A percentile compares a stretch with the other conserved stretches of the same genome.
These are phyloP conservation scores for Colletotrichum cordylinicola DNA, from an alignment of 2,329 filamentous ascomycete species.

Conservation along the genomic window DNA sequence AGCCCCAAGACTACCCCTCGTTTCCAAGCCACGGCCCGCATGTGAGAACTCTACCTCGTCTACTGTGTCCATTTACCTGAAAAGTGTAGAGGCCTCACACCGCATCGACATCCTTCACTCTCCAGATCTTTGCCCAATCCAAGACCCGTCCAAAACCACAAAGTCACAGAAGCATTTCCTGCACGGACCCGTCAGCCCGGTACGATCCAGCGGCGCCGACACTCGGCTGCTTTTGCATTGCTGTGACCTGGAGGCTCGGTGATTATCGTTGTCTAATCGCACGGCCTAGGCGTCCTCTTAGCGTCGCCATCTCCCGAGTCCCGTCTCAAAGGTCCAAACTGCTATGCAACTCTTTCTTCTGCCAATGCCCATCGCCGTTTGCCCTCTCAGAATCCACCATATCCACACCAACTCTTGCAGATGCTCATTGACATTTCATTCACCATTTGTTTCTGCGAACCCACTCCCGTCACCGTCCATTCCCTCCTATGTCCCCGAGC, in stretches of 20 bases:
- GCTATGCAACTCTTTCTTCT: neutral
- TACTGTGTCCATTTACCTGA: neutral
- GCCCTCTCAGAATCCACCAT: neutral
- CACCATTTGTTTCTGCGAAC: neutral
- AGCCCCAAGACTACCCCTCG: neutral
- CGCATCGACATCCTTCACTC: neutral
- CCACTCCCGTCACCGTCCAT: neutral
- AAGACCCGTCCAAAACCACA: neutral
- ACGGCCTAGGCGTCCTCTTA: neutral
- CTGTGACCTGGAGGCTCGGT: neutral
- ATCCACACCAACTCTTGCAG: neutral
- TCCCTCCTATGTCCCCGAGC: neutral
- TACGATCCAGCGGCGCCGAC: neutral
- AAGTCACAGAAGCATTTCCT: neutral
- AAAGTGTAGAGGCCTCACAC: neutral
- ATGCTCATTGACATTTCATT: neutral
- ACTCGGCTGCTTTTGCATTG: neutral
- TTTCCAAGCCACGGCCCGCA: neutral
- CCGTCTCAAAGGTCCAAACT: neutral
- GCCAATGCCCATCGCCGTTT: neutral
- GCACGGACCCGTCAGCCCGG: slow-evolving; percentile 4
- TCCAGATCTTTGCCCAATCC: neutral
- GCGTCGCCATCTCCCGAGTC: slow-evolving; percentile 1
- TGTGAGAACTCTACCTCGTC: neutral
- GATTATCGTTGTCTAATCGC: slow-evolving; percentile 1